Evolutionary conservation across 164 flowering plant genomes (phyloP).

Genomic region (Pachysandra terminalis): DNA sequence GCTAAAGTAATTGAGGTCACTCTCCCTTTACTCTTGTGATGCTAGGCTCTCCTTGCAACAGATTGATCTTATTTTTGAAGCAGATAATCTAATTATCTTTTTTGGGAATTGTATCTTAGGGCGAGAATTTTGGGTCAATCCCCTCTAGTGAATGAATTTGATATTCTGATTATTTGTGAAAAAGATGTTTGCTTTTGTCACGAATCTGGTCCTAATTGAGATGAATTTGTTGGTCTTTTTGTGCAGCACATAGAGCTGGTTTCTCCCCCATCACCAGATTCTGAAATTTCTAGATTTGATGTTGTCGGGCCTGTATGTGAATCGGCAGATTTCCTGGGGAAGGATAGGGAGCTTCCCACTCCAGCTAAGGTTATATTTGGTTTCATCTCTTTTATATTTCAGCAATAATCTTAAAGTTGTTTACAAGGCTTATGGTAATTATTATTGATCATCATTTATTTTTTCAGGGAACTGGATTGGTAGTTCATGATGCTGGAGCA

Average conservation of each 20-base stretch:
- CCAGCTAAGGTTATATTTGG: slow-evolving; percentile 55
- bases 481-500: slow-evolving; percentile 99
- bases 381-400: background rate
- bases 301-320: slow-evolving; percentile 99
- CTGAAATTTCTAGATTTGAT: slow-evolving; percentile 75
- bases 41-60: background rate
- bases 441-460: background rate
- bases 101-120: background rate
- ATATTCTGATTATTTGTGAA: background rate
- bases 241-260: slow-evolving; percentile 47
- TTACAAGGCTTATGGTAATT: too few relatives aligned
- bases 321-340: slow-evolving; percentile 97
- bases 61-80: background rate
- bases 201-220: background rate
- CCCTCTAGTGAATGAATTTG: background rate
- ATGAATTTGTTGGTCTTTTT: background rate
- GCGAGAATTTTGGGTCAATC: too few relatives aligned
- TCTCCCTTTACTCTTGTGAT: background rate
- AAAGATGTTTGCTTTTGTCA: too few relatives aligned
- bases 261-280: slow-evolving; percentile 62
- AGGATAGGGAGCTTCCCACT: slow-evolving; percentile 85
- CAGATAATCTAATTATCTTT: background rate
- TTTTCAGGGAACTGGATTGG: slow-evolving; percentile 86
- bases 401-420: background rate
- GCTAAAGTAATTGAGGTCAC: background rate